Evolutionary conservation across 345 rosid species (phyloP).

Genomic region (Diplotaxis tenuifolia): DNA sequence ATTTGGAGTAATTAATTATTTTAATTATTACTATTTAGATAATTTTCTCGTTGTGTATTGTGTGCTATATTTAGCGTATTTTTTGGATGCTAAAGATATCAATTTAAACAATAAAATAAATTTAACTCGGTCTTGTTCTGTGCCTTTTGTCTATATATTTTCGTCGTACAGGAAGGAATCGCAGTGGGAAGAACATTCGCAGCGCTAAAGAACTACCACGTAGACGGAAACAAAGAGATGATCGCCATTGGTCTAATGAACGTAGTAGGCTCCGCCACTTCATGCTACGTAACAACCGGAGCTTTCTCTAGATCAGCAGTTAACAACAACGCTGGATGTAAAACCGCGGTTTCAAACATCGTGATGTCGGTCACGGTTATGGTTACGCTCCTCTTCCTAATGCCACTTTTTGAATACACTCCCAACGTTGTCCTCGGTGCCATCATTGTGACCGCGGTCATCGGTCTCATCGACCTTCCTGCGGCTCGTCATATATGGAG

Average conservation of each 20-base stretch:
- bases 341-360: constrained; percentile 89
- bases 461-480: constrained; percentile 85
- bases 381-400: constrained; percentile 87
- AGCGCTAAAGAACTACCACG: constrained; percentile 75
- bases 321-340: constrained; percentile 92
- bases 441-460: constrained; percentile 84
- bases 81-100: too few species aligned
- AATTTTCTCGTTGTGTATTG: too few species aligned
- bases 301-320: constrained; percentile 97
- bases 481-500: constrained; percentile 77
- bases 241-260: constrained; percentile 95
- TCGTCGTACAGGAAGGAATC: constrained; percentile 77
- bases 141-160: neutral
- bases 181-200: constrained; percentile 99
- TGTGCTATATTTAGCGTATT: too few species aligned
- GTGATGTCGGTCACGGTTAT: constrained; percentile 90
- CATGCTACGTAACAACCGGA: constrained; percentile 87
- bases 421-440: constrained; percentile 90
- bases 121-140: neutral
- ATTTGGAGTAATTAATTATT: too few species aligned
- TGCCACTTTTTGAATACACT: constrained; percentile 95
- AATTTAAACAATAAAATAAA: too few species aligned
- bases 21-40: too few species aligned
- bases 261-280: constrained; percentile 87
- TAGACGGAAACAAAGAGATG: constrained; percentile 99